phyloP scores from a whole-genome alignment of 192 early-diverging fungal genomes.

The Fimicolochytrium jonesii region DNA sequence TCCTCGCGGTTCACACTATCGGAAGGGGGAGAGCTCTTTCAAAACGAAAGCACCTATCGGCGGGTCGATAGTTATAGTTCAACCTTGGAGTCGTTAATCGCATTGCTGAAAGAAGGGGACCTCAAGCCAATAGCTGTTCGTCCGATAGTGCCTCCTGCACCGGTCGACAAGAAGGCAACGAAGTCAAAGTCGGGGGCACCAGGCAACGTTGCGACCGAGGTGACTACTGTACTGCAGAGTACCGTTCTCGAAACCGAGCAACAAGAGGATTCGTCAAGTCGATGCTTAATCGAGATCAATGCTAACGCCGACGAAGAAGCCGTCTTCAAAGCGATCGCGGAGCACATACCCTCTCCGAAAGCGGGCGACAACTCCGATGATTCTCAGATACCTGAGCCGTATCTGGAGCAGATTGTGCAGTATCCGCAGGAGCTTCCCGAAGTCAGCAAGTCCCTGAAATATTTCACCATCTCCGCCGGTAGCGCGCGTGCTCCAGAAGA shows the following conservation, averaged over 20 bases:
- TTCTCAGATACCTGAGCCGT: conserved; percentile 24
- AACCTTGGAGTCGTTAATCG: conserved; percentile 32
- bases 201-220: background rate
- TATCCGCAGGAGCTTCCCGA: conserved; percentile 38
- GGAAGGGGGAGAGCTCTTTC: conserved; percentile 37
- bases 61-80: conserved; percentile 34
- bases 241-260: conserved; percentile 1
- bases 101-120: conserved; percentile 34
- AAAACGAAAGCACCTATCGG: conserved; percentile 38
- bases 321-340: conserved; percentile 39
- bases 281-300: conserved; percentile 32
- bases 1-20: conserved; percentile 24
- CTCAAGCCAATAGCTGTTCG: no score
- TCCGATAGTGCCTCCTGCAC: conserved; percentile 12
- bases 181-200: conserved; percentile 12
- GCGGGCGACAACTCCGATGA: conserved; percentile 21
- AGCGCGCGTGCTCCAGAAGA: no score
- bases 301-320: conserved; percentile 37
- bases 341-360: conserved; percentile 31
- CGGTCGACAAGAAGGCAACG: conserved; percentile 34
- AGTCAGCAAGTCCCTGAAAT: background rate
- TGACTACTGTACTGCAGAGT: background rate
- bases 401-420: conserved; percentile 39
- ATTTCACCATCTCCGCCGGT: conserved; percentile 31
- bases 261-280: conserved; percentile 16